A percentile compares a stretch with the other conserved stretches of the same genome.
These are phyloP conservation scores for Aspergillus fijiensis DNA, from an alignment of 2,329 filamentous ascomycete species.

Conservation along the genomic window DNA sequence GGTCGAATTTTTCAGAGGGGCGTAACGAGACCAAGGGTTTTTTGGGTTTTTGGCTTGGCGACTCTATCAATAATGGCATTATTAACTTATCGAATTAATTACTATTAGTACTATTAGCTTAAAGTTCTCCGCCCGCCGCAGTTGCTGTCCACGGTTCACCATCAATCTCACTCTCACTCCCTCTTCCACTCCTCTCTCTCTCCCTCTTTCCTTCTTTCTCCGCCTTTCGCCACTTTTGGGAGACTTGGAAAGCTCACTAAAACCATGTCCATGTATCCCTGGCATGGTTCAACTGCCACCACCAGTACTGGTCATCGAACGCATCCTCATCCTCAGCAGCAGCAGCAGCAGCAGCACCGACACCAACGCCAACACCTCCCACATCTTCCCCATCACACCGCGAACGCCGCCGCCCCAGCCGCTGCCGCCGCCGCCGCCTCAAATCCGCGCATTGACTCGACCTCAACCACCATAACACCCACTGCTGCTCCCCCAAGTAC, in stretches of 20 bases:
- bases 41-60: no score
- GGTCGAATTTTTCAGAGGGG: not conserved
- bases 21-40: no score
- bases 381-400: conserved; percentile 6
- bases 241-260: no score
- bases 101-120: not conserved
- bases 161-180: not conserved
- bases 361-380: not conserved
- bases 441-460: conserved; percentile 14
- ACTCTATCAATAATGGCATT: no score
- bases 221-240: not conserved
- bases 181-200: not conserved
- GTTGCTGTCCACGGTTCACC: not conserved
- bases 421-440: conserved; percentile 2
- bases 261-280: conserved; percentile 20
- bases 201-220: not conserved
- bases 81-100: no score
- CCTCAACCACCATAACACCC: conserved; percentile 6
- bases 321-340: not conserved
- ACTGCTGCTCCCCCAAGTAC: not conserved
- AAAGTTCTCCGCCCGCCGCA: not conserved
- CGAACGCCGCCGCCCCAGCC: conserved; percentile 2
- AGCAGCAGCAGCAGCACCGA: not conserved
- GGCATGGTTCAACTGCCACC: conserved; percentile 15
- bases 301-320: not conserved